Conservation (phyloP, 441 rosid genomes). For the Gossypium gossypioides region DNA sequence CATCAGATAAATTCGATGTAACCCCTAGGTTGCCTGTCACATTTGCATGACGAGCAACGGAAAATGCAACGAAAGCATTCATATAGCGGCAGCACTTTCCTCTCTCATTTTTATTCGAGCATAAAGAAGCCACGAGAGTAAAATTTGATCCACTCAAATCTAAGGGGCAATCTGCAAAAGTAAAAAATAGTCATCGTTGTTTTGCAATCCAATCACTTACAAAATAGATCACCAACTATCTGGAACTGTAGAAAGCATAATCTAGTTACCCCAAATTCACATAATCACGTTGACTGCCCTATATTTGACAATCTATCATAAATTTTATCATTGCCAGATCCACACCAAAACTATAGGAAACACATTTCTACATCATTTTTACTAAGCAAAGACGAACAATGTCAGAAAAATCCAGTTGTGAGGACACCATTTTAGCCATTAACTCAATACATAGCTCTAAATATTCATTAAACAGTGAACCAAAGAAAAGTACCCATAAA, state of each 20-base stretch:
- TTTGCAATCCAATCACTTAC: neutral
- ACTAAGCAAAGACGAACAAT: neutral
- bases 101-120: constrained; percentile 55
- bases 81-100: constrained; percentile 90
- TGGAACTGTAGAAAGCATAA: neutral
- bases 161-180: constrained; percentile 71
- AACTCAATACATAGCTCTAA: neutral
- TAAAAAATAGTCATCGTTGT: neutral
- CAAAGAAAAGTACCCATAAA: neutral
- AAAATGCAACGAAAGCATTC: constrained; percentile 67
- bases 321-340: neutral
- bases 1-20: constrained; percentile 35
- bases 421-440: neutral
- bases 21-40: constrained; percentile 63
- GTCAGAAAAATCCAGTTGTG: neutral
- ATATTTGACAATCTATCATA: neutral
- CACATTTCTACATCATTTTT: neutral
- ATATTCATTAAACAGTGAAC: neutral
- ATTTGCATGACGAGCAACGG: constrained; percentile 72
- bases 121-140: constrained; percentile 65
- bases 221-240: neutral
- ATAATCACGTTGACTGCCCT: neutral
- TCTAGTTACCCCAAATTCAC: constrained; percentile 6
- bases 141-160: constrained; percentile 64
- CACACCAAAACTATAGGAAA: neutral